Conservation (phyloP, 257 asterid genomes). For the Haberlea rhodopensis region DNA sequence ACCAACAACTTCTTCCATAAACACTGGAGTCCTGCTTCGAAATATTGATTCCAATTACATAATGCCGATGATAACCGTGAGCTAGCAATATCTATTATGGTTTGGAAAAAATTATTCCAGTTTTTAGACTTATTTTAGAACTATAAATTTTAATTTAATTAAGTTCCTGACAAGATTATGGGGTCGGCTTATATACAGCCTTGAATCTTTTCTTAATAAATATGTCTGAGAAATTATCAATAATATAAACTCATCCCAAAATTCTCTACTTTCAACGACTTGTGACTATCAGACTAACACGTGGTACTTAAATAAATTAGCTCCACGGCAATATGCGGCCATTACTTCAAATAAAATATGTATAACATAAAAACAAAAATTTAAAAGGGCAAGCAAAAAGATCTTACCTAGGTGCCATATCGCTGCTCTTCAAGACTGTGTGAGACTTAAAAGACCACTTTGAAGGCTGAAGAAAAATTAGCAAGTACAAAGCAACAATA, state of each 20-base stretch:
- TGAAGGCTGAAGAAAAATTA: constrained; percentile 63
- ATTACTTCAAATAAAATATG: constrained; percentile 3
- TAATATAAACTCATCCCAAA: neutral
- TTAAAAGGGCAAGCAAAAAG: constrained; percentile 9
- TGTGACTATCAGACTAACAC: too few species aligned
- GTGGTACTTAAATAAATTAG: too few species aligned
- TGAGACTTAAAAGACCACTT: constrained; percentile 91
- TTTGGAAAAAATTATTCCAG: too few species aligned
- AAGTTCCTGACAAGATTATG: too few species aligned
- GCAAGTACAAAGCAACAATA: constrained; percentile 1
- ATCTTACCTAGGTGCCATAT: constrained; percentile 74
- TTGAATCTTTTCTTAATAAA: too few species aligned
- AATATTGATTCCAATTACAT: constrained; percentile 21
- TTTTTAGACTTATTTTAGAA: neutral
- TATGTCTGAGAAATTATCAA: too few species aligned
- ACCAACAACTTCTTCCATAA: constrained; percentile 62
- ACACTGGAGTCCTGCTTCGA: constrained; percentile 74
- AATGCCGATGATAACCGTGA: neutral
- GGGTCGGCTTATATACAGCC: too few species aligned
- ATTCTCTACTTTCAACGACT: neutral
- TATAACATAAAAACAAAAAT: constrained; percentile 13
- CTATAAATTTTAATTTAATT: too few species aligned
- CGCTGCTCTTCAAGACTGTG: constrained; percentile 76
- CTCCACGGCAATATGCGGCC: too few species aligned
- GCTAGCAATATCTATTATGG: neutral